Evolutionary conservation across 371 early-diverging fungal species (phyloP).

Genomic region (Lichtheimia ramosa): DNA sequence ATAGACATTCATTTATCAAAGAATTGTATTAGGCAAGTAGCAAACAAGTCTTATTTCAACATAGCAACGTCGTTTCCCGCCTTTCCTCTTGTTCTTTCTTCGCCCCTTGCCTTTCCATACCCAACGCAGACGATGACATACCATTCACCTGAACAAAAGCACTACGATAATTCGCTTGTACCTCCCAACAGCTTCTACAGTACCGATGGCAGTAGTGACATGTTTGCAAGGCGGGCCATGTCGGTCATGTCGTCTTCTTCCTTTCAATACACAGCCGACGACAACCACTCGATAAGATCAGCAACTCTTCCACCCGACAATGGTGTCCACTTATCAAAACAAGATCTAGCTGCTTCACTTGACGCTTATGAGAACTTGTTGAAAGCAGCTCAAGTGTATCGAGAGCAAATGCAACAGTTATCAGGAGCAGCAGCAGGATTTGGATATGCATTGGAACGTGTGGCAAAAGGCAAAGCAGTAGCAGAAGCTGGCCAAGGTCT

Average conservation of each 20-base stretch:
- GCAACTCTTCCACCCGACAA: conserved; percentile 16
- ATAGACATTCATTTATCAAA: too few species aligned
- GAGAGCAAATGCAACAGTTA: conserved; percentile 46
- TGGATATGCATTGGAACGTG: conserved; percentile 49
- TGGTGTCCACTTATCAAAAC: conserved; percentile 21
- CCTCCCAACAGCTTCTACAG: conserved; percentile 15
- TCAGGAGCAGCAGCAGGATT: conserved; percentile 51
- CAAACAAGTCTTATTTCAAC: too few species aligned
- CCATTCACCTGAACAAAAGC: conserved; percentile 1
- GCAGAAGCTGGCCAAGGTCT: conserved; percentile 43
- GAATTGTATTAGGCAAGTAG: too few species aligned
- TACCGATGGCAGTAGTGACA: conserved; percentile 1
- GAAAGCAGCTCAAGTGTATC: conserved; percentile 44
- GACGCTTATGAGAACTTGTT: conserved; percentile 32
- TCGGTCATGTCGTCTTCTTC: conserved; percentile 24
- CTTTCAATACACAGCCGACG: conserved; percentile 22
- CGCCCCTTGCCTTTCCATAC: not conserved
- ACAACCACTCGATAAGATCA: conserved; percentile 22
- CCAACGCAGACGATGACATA: conserved; percentile 4
- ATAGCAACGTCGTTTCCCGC: not conserved
- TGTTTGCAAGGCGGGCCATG: conserved; percentile 17
- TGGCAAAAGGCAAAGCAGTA: conserved; percentile 49
- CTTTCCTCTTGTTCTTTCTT: not conserved
- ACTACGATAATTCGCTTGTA: conserved; percentile 5
- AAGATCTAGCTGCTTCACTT: conserved; percentile 27